phyloP scores from a whole-genome alignment of 202 grass and related monocot genomes.

The Carex sylvatica region DNA sequence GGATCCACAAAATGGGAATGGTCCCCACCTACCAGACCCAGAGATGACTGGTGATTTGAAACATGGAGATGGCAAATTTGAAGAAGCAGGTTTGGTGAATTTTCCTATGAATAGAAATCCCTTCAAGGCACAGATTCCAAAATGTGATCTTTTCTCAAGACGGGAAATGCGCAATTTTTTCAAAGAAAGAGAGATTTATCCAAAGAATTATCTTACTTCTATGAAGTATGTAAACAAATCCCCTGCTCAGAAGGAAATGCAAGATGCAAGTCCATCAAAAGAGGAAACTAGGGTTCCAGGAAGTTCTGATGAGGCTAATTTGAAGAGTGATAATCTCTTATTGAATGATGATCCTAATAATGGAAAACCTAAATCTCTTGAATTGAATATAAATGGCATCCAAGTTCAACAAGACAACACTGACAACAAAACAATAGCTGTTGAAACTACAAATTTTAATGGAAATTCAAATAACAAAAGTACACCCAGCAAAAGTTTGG shows the following conservation, averaged over 20 bases:
- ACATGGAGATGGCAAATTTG: slow-evolving; percentile 31
- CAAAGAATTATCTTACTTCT: slow-evolving; percentile 62
- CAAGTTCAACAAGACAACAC: slow-evolving; percentile 35
- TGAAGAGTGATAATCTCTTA: slow-evolving; percentile 50
- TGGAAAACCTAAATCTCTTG: slow-evolving; percentile 40
- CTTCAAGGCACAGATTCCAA: slow-evolving; percentile 77
- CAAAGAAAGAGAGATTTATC: slow-evolving; percentile 70
- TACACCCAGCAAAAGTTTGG: slow-evolving; percentile 15
- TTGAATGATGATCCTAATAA: slow-evolving; percentile 48
- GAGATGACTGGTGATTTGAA: slow-evolving; percentile 30
- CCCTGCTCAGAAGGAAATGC: slow-evolving; percentile 38
- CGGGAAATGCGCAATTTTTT: slow-evolving; percentile 84
- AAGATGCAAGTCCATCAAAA: slow-evolving; percentile 27
- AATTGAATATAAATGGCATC: slow-evolving; percentile 40
- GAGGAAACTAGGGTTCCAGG: slow-evolving; percentile 30
- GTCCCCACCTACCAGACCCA: slow-evolving; percentile 28
- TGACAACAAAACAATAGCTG: slow-evolving; percentile 18
- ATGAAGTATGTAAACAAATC: slow-evolving; percentile 35
- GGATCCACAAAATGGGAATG: slow-evolving; percentile 41
- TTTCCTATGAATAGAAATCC: slow-evolving; percentile 53
- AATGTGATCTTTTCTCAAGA: slow-evolving; percentile 78
- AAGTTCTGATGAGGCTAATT: slow-evolving; percentile 41
- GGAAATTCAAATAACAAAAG: slow-evolving; percentile 26
- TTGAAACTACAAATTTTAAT: slow-evolving; percentile 41
- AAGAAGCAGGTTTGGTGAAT: slow-evolving; percentile 39